A percentile compares a stretch with the other conserved stretches of the same genome.
Evolutionary conservation across 257 asterid genomes (phyloP).

Genomic region (Solanum rostratum): DNA sequence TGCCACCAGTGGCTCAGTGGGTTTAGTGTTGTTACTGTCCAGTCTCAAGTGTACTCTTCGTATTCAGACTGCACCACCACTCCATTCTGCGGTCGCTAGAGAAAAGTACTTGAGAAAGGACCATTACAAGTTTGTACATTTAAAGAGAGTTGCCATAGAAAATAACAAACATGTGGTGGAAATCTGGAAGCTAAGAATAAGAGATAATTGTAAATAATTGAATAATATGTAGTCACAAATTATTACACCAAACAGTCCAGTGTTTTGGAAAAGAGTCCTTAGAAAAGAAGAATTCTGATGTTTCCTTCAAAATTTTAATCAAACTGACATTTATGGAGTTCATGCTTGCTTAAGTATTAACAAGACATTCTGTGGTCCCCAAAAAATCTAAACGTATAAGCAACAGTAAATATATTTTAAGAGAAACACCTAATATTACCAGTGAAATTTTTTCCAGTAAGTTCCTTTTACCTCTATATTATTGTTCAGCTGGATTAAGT

Average conservation of each 20-base stretch:
- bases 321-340: too few relatives aligned
- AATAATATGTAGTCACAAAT: not conserved
- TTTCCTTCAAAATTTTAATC: not conserved
- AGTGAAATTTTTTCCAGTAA: not conserved
- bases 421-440: not conserved
- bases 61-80: not conserved
- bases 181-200: not conserved
- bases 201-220: not conserved
- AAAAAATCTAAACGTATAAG: not conserved
- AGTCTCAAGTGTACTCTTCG: not conserved
- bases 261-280: not conserved
- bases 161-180: not conserved
- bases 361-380: not conserved
- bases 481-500: not conserved
- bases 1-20: not conserved
- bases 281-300: not conserved
- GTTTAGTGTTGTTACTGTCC: not conserved
- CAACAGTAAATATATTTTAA: not conserved
- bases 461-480: not conserved
- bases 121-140: not conserved
- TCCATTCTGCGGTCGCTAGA: not conserved
- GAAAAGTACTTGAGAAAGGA: not conserved
- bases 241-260: not conserved
- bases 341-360: not conserved
- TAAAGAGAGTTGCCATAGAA: not conserved